A percentile compares a stretch with the other conserved stretches of the same genome.
phyloP scores from a whole-genome alignment of 1,139 yeast genomes.

The Scheffersomyces titani region DNA sequence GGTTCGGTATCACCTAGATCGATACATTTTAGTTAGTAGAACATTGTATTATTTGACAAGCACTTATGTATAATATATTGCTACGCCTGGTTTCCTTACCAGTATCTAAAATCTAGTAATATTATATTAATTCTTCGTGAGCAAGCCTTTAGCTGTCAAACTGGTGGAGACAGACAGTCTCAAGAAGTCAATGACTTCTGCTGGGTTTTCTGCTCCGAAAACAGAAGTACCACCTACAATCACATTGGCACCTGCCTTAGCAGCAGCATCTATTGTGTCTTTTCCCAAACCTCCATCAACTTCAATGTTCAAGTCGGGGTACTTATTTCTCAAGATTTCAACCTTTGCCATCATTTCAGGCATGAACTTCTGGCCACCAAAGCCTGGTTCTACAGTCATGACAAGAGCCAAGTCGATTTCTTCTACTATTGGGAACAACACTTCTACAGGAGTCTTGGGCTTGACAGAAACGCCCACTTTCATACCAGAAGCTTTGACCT shows the following conservation, averaged over 20 bases:
- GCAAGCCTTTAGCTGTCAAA: conserved; percentile 28
- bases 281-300: conserved; percentile 97
- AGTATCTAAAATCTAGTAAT: too few relatives aligned
- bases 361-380: conserved; percentile 98
- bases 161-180: conserved; percentile 56
- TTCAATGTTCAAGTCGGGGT: conserved; percentile 82
- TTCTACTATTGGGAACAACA: conserved; percentile 71
- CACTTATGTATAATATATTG: background rate
- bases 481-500: conserved; percentile 80
- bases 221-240: conserved; percentile 98
- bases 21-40: background rate
- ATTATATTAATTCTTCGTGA: conserved; percentile 9
- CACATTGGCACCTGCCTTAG: conserved; percentile 95
- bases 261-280: conserved; percentile 80
- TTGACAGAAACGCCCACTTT: conserved; percentile 93
- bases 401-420: conserved; percentile 88
- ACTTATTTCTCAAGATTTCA: conserved; percentile 65
- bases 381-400: conserved; percentile 99
- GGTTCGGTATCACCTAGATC: background rate
- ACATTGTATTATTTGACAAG: background rate
- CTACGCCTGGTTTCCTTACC: background rate
- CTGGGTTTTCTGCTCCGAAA: conserved; percentile 79
- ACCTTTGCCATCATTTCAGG: conserved; percentile 96
- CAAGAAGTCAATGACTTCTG: conserved; percentile 66
- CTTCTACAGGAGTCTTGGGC: conserved; percentile 92